phyloP scores from a whole-genome alignment of 2,329 filamentous ascomycete species.

The Orbilia quercus region DNA sequence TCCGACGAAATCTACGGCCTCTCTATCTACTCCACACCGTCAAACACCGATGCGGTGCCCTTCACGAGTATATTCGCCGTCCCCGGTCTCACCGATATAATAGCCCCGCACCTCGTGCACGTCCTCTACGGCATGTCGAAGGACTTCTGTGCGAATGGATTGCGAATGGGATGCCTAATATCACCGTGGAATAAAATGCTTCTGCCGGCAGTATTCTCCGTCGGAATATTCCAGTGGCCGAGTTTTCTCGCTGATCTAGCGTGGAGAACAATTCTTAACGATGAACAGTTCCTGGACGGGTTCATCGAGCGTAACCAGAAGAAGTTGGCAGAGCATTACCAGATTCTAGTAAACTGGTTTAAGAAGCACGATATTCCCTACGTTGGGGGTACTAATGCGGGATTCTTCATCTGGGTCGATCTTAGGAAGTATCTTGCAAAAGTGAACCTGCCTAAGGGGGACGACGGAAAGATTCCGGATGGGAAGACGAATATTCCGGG shows the following conservation, averaged over 20 bases:
- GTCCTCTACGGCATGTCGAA: conserved; percentile 67
- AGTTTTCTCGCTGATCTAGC: conserved; percentile 65
- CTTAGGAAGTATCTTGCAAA: conserved; percentile 61
- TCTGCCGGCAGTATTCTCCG: conserved; percentile 63
- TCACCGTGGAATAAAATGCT: conserved; percentile 65
- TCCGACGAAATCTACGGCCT: conserved; percentile 72
- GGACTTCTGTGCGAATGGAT: conserved; percentile 71
- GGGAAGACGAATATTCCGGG: conserved; percentile 48
- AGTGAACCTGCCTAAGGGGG: conserved; percentile 37
- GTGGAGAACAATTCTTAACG: conserved; percentile 65
- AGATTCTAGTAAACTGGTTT: conserved; percentile 63
- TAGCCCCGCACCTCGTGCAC: conserved; percentile 65
- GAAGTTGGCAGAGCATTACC: conserved; percentile 64
- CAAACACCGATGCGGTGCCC: conserved; percentile 58
- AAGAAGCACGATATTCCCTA: conserved; percentile 65
- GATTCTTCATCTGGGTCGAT: conserved; percentile 70
- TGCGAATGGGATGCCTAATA: conserved; percentile 68
- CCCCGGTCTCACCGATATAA: conserved; percentile 65
- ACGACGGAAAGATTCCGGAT: conserved; percentile 41
- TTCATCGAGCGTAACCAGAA: conserved; percentile 66
- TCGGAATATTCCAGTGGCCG: conserved; percentile 66
- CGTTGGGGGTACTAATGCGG: conserved; percentile 67
- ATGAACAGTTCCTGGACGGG: conserved; percentile 64
- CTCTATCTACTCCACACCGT: conserved; percentile 66
- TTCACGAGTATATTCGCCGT: conserved; percentile 66